These are phyloP conservation scores for Medicago ruthenica DNA, from an alignment of 306 rosid species.

Conservation along the genomic window DNA sequence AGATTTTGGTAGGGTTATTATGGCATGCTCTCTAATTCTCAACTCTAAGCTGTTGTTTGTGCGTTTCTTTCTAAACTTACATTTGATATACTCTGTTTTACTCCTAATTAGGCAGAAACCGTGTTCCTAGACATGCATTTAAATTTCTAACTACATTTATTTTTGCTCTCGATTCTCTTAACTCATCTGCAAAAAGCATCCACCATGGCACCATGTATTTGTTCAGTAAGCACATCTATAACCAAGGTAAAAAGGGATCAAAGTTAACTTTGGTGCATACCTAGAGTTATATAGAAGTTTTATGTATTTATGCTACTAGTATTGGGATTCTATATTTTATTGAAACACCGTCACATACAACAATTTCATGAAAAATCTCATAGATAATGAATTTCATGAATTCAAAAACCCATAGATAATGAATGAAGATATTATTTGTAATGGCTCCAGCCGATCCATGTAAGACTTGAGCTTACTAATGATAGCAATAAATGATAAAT, in stretches of 20 bases:
- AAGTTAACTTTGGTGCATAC: background rate
- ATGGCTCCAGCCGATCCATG: background rate
- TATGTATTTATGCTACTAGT: background rate
- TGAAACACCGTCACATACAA: background rate
- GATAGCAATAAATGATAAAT: conserved; percentile 21
- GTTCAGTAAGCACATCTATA: background rate
- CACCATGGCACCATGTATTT: no score
- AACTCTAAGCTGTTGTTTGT: background rate
- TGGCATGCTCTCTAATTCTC: background rate
- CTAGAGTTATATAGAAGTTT: background rate
- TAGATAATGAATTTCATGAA: conserved; percentile 23
- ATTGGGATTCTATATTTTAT: background rate
- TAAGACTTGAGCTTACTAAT: conserved; percentile 25
- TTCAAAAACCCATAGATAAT: conserved; percentile 17
- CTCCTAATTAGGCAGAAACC: background rate
- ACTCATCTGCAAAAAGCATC: background rate
- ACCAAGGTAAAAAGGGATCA: background rate
- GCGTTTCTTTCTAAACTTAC: background rate
- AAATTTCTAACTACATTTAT: background rate
- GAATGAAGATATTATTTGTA: background rate
- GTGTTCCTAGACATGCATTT: background rate
- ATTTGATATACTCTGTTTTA: background rate
- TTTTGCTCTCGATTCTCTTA: background rate
- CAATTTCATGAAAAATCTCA: background rate
- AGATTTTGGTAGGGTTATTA: background rate